Conservation (phyloP, 225 moss, liverwort and hornwort genomes). For the Sphagnum contortum region DNA sequence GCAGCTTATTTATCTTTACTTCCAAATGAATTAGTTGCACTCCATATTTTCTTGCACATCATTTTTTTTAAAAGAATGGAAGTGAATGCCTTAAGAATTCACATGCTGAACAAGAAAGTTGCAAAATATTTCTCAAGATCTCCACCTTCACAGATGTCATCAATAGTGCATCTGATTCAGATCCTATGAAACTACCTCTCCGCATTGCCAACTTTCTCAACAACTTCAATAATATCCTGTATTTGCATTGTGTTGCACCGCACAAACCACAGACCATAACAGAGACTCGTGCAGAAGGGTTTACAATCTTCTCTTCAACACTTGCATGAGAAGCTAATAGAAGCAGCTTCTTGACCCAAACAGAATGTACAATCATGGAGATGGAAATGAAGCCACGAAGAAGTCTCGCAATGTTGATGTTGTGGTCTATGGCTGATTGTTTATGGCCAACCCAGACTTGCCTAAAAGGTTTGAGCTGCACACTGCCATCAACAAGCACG, state of each 20-base stretch:
- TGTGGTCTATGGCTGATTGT: slow-evolving; percentile 17
- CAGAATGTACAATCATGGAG: slow-evolving; percentile 15
- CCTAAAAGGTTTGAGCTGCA: slow-evolving; percentile 17
- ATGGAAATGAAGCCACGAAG: slow-evolving; percentile 27
- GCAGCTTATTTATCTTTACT: no score
- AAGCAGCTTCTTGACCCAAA: slow-evolving; percentile 22
- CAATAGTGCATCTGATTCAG: neutral
- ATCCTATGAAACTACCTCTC: slow-evolving; percentile 9
- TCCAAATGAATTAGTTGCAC: no score
- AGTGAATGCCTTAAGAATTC: no score
- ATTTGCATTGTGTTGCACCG: slow-evolving; percentile 44
- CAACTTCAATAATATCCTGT: slow-evolving; percentile 12
- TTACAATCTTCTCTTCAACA: slow-evolving; percentile 13
- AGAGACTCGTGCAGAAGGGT: neutral
- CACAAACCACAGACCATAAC: slow-evolving; percentile 6
- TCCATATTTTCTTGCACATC: no score
- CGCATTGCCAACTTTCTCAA: slow-evolving; percentile 18
- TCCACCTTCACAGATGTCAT: slow-evolving; percentile 20
- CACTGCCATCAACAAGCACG: slow-evolving; percentile 13
- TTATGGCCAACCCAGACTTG: slow-evolving; percentile 31
- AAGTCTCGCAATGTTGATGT: slow-evolving; percentile 7
- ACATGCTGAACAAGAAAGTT: no score
- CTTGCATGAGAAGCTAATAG: slow-evolving; percentile 26
- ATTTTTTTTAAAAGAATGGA: no score
- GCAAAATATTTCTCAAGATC: slow-evolving; percentile 20